Evolutionary conservation across 108 stramenopile species (phyloP), one percentile per base, ranked within the genome.

Genomic region (Nitzschia putrida): DNA sequence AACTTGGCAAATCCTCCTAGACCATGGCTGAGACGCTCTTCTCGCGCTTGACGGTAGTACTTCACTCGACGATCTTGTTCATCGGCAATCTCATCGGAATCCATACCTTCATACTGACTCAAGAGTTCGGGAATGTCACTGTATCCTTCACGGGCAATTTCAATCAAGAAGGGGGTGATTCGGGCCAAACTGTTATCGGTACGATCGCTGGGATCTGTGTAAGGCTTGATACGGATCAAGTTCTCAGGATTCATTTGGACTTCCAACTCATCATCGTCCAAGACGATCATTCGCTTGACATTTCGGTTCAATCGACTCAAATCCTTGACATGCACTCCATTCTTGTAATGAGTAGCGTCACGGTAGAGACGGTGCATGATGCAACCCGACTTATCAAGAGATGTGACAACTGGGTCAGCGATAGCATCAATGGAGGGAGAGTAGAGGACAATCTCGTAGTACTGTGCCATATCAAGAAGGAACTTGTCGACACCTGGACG

Each of bases 381-480:
- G 51, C 92, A 93, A 29, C 95, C 95, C 45, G 86, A 69, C 38
- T 88, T 82, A 69, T 97, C 94, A 22, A 97, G 77, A 24, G 80
- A 71, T 29, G 76, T 80, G 34, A 97, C 86, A 18, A 97, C 93
- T 11, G 94, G 94, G 25, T 83, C 91, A n/a, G 92, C 94, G 21
- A 94, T 70, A 13, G 87, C 90, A 47, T 91, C 87, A 26, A 85
- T 80, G 41, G 82, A 83, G 12, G 92, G 90, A 40, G 86, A 83
- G 69, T 95, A 97, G 52, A 98, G 73, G 6, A 97, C 97, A 65
- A 98, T 95, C 74, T 98, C 97, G 73, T 98, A 98, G 73, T 96
- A 95, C 73, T 95, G 94, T 52, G 90, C 83, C 80, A 98, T 83
- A 13, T 87, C 88, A 16, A 82, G 66, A 26, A 98, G 78, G 66